phyloP scores from a whole-genome alignment of 306 rosid species.

The Acacia confusa region DNA sequence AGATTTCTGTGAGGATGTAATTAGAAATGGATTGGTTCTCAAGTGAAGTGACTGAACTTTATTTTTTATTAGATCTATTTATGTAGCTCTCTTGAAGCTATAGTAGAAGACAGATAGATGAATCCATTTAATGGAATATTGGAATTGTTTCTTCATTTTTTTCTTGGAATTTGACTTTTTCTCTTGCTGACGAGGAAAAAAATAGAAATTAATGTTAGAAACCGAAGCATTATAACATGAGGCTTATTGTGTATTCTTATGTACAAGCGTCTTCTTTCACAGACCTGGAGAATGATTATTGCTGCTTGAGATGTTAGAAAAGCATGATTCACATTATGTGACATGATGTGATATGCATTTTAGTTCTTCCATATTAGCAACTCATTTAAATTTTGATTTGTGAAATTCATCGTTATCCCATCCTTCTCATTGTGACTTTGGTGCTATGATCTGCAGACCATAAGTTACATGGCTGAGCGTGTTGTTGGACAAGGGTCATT shows the following conservation, averaged over 20 bases:
- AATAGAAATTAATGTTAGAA: neutral
- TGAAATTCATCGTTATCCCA: neutral
- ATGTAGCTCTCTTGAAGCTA: neutral
- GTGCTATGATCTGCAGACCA: conserved; percentile 46
- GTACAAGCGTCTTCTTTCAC: neutral
- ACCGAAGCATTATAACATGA: neutral
- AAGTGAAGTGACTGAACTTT: neutral
- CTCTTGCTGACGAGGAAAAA: neutral
- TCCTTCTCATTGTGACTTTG: neutral
- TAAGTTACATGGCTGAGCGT: conserved; percentile 81
- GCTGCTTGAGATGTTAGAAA: neutral
- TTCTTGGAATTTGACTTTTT: neutral
- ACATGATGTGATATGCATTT: neutral
- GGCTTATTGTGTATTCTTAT: neutral
- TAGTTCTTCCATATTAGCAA: neutral
- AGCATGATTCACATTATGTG: neutral
- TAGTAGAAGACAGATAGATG: neutral
- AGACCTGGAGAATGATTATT: neutral
- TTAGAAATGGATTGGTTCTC: neutral
- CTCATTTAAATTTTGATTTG: neutral
- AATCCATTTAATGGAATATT: neutral
- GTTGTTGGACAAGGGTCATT: conserved; percentile 73
- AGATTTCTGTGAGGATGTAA: neutral
- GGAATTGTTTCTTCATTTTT: neutral
- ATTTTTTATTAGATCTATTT: neutral